Conservation (phyloP, 352 stramenopile species). For the Phytophthora quininea region DNA sequence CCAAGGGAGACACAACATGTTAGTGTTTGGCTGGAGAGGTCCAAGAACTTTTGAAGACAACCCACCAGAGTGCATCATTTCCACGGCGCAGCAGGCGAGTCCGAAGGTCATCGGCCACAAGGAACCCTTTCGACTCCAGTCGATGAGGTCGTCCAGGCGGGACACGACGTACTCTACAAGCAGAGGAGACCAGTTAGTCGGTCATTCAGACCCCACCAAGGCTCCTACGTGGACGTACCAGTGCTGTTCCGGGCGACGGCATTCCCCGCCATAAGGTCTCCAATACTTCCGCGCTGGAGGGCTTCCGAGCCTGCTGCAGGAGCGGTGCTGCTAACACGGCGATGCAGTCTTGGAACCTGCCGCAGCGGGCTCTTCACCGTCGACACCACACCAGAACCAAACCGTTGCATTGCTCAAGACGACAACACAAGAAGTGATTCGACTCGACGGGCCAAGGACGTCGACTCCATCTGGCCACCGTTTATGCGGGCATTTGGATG, state of each 20-base stretch:
- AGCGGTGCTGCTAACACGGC: too few relatives aligned
- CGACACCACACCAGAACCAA: not conserved
- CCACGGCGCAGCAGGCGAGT: constrained; percentile 97
- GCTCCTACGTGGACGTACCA: not conserved
- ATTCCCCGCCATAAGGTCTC: not conserved
- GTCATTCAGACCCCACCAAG: not conserved
- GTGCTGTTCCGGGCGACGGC: not conserved
- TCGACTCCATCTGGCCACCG: too few relatives aligned
- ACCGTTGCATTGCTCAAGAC: not conserved
- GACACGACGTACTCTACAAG: constrained; percentile 93
- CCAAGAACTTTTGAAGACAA: not conserved
- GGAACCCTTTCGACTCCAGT: constrained; percentile 95
- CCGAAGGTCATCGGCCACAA: constrained; percentile 99
- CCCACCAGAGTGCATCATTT: constrained; percentile 96
- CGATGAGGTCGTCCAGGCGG: constrained; percentile 96
- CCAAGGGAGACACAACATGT: not conserved
- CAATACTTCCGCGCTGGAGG: not conserved
- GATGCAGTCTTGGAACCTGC: too few relatives aligned
- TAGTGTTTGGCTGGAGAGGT: not conserved
- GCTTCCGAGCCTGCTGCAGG: not conserved
- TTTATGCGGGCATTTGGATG: too few relatives aligned
- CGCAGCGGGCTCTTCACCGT: not conserved
- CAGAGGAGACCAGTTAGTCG: not conserved
- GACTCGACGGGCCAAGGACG: not conserved
- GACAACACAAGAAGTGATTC: not conserved